phyloP scores from a whole-genome alignment of 768 basidiomycete genomes.

The Rubroboletus pulcherrimus region DNA sequence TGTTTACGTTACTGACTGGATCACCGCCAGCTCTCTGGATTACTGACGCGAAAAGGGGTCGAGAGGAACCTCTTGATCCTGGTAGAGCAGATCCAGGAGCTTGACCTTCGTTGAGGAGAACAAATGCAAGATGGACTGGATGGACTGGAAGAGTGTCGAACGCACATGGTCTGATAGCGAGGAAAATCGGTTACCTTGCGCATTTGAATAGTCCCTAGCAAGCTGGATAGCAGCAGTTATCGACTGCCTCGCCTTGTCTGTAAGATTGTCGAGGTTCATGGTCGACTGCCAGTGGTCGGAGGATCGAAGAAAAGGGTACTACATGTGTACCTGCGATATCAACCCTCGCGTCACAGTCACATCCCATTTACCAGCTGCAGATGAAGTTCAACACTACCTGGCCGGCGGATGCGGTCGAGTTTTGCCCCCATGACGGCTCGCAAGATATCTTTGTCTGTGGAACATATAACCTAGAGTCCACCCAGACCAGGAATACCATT shows the following conservation, averaged over 20 bases:
- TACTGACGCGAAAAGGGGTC: slow-evolving; percentile 72
- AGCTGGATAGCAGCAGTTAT: slow-evolving; percentile 70
- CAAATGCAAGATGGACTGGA: slow-evolving; percentile 80
- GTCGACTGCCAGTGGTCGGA: background rate
- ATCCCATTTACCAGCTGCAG: background rate
- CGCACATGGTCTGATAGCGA: background rate
- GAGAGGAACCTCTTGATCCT: slow-evolving; percentile 28
- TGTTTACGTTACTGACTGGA: slow-evolving; percentile 45
- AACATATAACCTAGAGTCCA: slow-evolving; percentile 76
- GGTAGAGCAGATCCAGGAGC: slow-evolving; percentile 35
- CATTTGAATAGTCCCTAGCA: slow-evolving; percentile 81
- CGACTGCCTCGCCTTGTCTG: slow-evolving; percentile 75
- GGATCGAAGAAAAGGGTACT: background rate
- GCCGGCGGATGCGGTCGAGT: slow-evolving; percentile 90
- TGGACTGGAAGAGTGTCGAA: slow-evolving; percentile 46
- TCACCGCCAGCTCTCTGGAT: slow-evolving; percentile 85
- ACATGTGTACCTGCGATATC: background rate
- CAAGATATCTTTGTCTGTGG: slow-evolving; percentile 78
- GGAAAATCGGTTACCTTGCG: slow-evolving; percentile 52
- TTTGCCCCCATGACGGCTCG: slow-evolving; percentile 67
- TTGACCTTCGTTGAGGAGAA: slow-evolving; percentile 68
- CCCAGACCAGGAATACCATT: background rate
- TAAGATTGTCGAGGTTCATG: slow-evolving; percentile 67
- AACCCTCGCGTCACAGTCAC: slow-evolving; percentile 6
- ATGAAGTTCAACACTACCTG: slow-evolving; percentile 58